phyloP scores from a whole-genome alignment of 176 grass and related monocot species.

The Oryza meyeriana region DNA sequence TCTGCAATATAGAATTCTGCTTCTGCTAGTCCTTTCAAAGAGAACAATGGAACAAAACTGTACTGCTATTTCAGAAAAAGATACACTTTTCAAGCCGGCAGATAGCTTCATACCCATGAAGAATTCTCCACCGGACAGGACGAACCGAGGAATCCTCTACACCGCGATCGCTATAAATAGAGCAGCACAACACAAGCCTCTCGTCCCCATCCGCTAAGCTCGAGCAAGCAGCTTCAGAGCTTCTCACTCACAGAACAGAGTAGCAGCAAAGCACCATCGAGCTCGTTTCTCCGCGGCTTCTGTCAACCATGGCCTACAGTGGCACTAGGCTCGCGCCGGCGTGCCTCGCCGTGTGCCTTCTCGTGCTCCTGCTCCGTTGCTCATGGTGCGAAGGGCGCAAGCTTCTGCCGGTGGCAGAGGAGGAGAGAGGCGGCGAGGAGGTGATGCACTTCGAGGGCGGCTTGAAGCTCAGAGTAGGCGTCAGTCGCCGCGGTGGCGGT shows the following conservation, averaged over 20 bases:
- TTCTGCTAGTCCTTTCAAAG: not conserved
- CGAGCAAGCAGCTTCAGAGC: not conserved
- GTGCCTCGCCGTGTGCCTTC: conserved; percentile 11
- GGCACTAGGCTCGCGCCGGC: not conserved
- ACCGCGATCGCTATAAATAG: conserved; percentile 29
- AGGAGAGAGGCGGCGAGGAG: not conserved
- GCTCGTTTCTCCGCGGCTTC: not conserved
- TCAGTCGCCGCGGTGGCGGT: not conserved
- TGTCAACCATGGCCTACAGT: not conserved
- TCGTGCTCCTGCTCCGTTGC: conserved; percentile 20
- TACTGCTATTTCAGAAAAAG: not conserved
- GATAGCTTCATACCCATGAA: too few relatives aligned
- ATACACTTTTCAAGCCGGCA: not conserved
- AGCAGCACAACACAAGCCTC: not conserved
- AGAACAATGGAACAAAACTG: not conserved
- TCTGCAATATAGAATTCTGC: not conserved
- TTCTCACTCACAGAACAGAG: not conserved
- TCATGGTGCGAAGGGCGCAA: conserved; percentile 36
- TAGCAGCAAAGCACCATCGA: not conserved
- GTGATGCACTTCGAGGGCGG: conserved; percentile 38
- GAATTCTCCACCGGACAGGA: not conserved
- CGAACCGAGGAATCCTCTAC: not conserved
- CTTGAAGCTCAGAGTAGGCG: conserved; percentile 10
- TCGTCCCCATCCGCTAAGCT: not conserved
- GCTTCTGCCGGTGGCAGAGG: not conserved